Percentiles rank a stretch among this genome's conserved stretches.
phyloP scores from a whole-genome alignment of 2,329 filamentous ascomycete genomes.

The Hansfordia pulvinata region DNA sequence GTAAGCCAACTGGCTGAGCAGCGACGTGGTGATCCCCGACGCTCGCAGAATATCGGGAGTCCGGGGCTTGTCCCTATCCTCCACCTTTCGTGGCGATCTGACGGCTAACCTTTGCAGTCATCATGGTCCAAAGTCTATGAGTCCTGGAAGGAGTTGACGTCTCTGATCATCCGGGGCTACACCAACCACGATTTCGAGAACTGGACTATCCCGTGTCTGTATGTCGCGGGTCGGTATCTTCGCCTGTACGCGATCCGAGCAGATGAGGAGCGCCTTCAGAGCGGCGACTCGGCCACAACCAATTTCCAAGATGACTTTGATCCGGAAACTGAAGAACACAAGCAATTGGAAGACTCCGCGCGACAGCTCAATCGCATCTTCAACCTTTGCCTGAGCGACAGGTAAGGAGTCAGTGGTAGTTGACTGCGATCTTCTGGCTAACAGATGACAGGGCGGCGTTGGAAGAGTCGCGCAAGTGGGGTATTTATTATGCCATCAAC shows the following conservation, averaged over 20 bases:
- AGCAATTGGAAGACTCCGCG: conserved; percentile 82
- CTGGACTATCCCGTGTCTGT: conserved; percentile 88
- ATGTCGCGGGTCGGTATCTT: conserved; percentile 75
- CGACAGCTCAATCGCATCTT: conserved; percentile 87
- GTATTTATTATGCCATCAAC: conserved; percentile 88
- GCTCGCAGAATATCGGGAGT: conserved; percentile 23
- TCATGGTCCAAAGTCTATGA: conserved; percentile 78
- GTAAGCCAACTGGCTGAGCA: conserved; percentile 7
- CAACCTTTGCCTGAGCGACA: conserved; percentile 76
- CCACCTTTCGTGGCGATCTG: neutral
- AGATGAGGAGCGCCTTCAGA: conserved; percentile 50
- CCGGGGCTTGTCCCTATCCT: neutral
- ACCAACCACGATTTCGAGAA: conserved; percentile 62
- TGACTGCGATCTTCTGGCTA: conserved; percentile 4
- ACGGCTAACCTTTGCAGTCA: conserved; percentile 18
- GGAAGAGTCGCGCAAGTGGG: conserved; percentile 93
- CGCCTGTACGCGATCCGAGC: conserved; percentile 83
- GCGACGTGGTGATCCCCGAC: conserved; percentile 8
- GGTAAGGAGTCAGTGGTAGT: conserved; percentile 35
- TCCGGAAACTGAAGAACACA: conserved; percentile 60
- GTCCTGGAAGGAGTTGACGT: conserved; percentile 75
- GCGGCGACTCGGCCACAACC: conserved; percentile 22
- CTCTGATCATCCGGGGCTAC: conserved; percentile 68
- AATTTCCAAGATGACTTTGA: conserved; percentile 72
- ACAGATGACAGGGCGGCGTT: conserved; percentile 51